Base-by-base conservation (phyloP, 2,329 filamentous ascomycete species). In the Parasarocladium wereldwijsianum region DNA sequence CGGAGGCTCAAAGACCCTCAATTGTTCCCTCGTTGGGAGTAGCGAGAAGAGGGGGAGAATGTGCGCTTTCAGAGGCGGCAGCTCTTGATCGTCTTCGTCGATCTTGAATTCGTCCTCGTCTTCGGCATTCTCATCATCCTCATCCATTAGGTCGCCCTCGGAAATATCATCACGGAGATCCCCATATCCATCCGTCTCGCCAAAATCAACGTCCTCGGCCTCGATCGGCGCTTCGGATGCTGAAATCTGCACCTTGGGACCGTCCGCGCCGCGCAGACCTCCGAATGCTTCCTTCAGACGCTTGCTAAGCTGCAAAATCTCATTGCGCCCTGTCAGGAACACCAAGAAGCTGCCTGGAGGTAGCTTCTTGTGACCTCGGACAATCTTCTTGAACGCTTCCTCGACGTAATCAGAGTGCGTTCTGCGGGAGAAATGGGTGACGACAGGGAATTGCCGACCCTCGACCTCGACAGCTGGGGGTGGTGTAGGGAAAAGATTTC, bases 41-140 rank as follows among this genome's bases (percentile, higher is more conserved):
- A 94, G 70, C 3, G 90, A 96, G 55, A 93, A 98, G 0, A 98
- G 68, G 0, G 90, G 87, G n/a, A 98, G 57, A 7, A 96, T 71
- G 41, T 94, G 84, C 47, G 93, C 80, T 40, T 77, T 78, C 23
- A 78, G 57, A 0, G 77, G 72, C 1, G 71, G 71, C 4, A 73
- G 45, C 28, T 56, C 50, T 32, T 56, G 48, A 32, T 78, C 70
- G 34, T 80, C 67, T 40, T 83, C 76, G n/a, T n/a, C n/a, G 24
- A 81, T 65, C 20, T 76, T 62, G 33, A 82, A 81, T 35, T 81
- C 77, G 27, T 79, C 63, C n/a, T 68, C 54, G 17, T 67, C 70
- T 21, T 67, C 60, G n/a, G n/a, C n/a, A 7, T 62, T 59, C 13
- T 60, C 62, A n/a, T 66, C 64, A 12, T 70, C 69, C 4, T 65